Evolutionary conservation across 1,284 basidiomycete genomes (phyloP), one percentile per base, ranked within the genome.

Genomic region (Pulchroboletus neoregius): DNA sequence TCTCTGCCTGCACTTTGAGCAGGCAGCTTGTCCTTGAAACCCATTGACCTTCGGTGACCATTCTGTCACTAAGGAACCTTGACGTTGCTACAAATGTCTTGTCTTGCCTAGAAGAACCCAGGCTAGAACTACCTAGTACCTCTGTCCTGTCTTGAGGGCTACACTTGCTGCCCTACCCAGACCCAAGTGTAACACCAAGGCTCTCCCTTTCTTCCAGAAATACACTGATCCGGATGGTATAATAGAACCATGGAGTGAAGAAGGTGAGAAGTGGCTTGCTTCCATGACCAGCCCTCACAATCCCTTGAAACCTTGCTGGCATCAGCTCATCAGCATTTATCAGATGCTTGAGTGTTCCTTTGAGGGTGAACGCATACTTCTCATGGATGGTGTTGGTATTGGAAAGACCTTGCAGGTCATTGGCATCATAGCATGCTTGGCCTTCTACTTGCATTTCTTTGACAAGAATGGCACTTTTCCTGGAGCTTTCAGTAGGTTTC

Each of bases 381-480:
- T 57, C 2, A 56, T 57, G 55, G 49, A 57, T n/a, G 49, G 43
- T 1, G 45, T 56, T 6, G 43, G 54, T 0, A 48, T 56, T 5
- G 50, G 54, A 1, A 57, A 56, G 33, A 45, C 50, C 0, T 40
- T 57, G 1, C 55, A 57, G 6, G 48, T 49, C 5, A 23, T 56
- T 0, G 44, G 49, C 0, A 18, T 46, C 3, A 45, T 57, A 2
- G 42, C 48, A 2, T 43, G 22, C 8, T 15, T 49, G 2, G 2
- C 43, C 0, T 55, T 28, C 35, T 52, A 41, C 10, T n/a, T 8
- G 1, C 7, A 7, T 4, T 47, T 6, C 28, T 46, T 11, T 10
- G 11, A 23, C 5, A 31, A 36, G 1, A n/a, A 44, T 23, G 20
- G 20, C 1, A 48, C n/a, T 9, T 50, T 54, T 12, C 48, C 51